Conservation (phyloP, 2,329 filamentous ascomycete genomes). For the Arthrobotrys pseudoclavata region DNA sequence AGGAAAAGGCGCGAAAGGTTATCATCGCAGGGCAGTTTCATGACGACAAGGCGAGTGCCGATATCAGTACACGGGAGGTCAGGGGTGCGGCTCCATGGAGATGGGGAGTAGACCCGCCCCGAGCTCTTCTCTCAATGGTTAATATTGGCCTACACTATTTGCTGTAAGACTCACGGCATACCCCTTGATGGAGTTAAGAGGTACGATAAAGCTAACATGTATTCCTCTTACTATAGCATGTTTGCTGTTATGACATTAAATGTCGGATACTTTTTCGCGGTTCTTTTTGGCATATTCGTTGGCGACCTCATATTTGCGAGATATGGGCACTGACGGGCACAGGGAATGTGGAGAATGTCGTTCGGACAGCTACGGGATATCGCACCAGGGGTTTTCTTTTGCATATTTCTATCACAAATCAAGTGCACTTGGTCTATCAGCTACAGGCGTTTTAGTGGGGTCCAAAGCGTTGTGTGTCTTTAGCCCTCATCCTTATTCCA, state of each 20-base stretch:
- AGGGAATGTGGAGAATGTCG: neutral
- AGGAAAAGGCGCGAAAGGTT: slow-evolving; percentile 47
- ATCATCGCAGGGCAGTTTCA: slow-evolving; percentile 58
- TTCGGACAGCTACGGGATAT: neutral
- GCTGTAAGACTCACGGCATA: slow-evolving; percentile 74
- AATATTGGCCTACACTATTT: slow-evolving; percentile 85
- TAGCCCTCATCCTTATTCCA: slow-evolving; percentile 1
- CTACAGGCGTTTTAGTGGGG: slow-evolving; percentile 24
- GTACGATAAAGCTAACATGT: slow-evolving; percentile 18
- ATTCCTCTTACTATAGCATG: slow-evolving; percentile 74
- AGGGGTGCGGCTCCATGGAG: slow-evolving; percentile 81
- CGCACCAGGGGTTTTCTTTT: neutral
- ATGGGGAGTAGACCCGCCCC: slow-evolving; percentile 81
- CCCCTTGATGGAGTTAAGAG: neutral
- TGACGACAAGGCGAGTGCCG: slow-evolving; percentile 43
- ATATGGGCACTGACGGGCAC: slow-evolving; percentile 65
- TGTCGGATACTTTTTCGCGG: slow-evolving; percentile 84
- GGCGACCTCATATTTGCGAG: slow-evolving; percentile 85
- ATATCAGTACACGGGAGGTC: slow-evolving; percentile 36
- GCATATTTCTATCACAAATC: neutral
- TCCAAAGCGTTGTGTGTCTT: neutral
- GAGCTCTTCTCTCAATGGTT: slow-evolving; percentile 78
- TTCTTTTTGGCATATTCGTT: slow-evolving; percentile 84
- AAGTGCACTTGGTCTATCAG: neutral
- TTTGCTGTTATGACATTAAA: slow-evolving; percentile 92